Conservation (phyloP, 768 basidiomycete genomes). For the Psilocybe cyanescens region DNA sequence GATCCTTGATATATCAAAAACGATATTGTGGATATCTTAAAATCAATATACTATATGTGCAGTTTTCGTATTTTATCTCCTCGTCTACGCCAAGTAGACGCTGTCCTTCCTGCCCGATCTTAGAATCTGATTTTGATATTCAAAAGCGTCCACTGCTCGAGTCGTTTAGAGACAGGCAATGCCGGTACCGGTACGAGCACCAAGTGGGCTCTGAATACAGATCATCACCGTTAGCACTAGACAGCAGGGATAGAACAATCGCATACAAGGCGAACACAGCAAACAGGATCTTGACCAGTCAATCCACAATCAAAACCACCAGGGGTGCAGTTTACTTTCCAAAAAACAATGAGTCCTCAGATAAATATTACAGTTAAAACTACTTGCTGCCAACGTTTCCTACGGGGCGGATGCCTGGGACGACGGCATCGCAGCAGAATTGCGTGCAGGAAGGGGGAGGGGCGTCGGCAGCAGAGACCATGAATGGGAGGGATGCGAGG, state of each 20-base stretch:
- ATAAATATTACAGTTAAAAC: neutral
- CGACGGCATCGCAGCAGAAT: neutral
- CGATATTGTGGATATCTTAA: no score
- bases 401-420: neutral
- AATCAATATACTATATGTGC: no score
- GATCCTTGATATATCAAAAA: no score
- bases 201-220: neutral
- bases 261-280: neutral
- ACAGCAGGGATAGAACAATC: neutral
- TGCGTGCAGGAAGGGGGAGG: neutral
- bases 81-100: neutral
- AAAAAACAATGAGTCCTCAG: neutral
- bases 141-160: no score
- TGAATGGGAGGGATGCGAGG: neutral
- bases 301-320: neutral
- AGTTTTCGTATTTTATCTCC: no score
- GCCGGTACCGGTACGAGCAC: no score
- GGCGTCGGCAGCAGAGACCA: neutral
- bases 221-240: neutral
- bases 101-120: neutral
- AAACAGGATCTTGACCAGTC: neutral
- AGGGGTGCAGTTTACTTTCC: neutral
- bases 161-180: neutral
- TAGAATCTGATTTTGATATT: neutral
- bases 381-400: neutral